These are phyloP conservation scores for Corchorus olitorius DNA, from an alignment of 345 rosid genomes.

Conservation along the genomic window DNA sequence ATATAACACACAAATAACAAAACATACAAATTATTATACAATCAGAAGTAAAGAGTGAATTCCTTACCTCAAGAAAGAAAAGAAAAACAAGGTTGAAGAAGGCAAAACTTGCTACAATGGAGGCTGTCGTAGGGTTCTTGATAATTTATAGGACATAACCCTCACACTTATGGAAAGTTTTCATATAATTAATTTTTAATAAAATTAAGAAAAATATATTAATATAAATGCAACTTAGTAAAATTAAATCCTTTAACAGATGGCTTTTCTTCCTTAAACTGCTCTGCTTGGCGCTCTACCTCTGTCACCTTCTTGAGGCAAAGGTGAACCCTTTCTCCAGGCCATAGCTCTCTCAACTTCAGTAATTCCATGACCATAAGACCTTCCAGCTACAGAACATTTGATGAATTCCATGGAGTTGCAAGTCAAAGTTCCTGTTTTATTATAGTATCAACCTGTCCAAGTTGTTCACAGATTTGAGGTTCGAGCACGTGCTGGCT, in stretches of 20 bases:
- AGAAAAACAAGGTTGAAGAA: no score
- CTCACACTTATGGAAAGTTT: no score
- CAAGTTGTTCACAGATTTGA: constrained; percentile 98
- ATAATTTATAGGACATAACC: no score
- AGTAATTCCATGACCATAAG: constrained; percentile 83
- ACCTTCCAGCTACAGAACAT: constrained; percentile 79
- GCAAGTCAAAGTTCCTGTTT: constrained; percentile 96
- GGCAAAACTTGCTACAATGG: no score
- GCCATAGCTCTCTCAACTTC: constrained; percentile 91
- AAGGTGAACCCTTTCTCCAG: constrained; percentile 56
- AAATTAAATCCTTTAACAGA: constrained; percentile 64
- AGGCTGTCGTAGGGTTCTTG: no score
- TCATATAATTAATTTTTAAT: no score
- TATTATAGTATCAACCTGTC: constrained; percentile 91
- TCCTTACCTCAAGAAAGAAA: no score
- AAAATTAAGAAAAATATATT: no score
- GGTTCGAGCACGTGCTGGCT: constrained; percentile 90
- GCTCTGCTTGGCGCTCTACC: constrained; percentile 29
- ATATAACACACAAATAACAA: no score
- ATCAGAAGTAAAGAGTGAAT: no score
- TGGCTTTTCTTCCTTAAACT: constrained; percentile 37
- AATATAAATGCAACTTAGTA: no score
- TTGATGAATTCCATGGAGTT: constrained; percentile 97
- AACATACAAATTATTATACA: no score
- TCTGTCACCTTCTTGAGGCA: constrained; percentile 44